These are phyloP conservation scores for maize (Zea mays) DNA, from an alignment of 176 grass and related monocot genomes.

Conservation along the genomic window DNA sequence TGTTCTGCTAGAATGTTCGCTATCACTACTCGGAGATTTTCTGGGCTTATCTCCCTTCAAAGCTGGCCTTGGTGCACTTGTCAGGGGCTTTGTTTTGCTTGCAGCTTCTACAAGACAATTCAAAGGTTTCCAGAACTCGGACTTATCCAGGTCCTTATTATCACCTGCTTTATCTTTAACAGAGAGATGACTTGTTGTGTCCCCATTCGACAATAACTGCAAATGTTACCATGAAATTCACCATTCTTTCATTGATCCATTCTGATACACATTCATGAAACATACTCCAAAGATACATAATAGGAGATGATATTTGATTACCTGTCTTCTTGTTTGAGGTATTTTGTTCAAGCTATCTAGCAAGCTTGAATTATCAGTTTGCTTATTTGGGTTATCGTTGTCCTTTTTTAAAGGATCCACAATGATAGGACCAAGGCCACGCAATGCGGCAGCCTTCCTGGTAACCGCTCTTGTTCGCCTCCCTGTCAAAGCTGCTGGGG, in stretches of 20 bases:
- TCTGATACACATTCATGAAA: slow-evolving; percentile 10
- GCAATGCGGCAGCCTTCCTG: slow-evolving; percentile 59
- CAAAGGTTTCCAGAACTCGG: slow-evolving; percentile 78
- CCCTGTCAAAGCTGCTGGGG: slow-evolving; percentile 52
- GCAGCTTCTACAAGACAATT: slow-evolving; percentile 74
- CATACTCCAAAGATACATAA: slow-evolving; percentile 29
- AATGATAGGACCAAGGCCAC: slow-evolving; percentile 64
- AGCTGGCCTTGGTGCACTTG: slow-evolving; percentile 40
- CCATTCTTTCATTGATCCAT: slow-evolving; percentile 25
- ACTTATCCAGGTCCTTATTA: slow-evolving; percentile 55
- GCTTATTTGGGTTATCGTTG: slow-evolving; percentile 45
- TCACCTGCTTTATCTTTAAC: slow-evolving; percentile 52
- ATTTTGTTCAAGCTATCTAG: slow-evolving; percentile 60
- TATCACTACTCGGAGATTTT: slow-evolving; percentile 50
- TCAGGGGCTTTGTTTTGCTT: slow-evolving; percentile 65
- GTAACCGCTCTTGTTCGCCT: slow-evolving; percentile 66
- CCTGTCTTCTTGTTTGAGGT: slow-evolving; percentile 71
- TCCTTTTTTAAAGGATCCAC: slow-evolving; percentile 52
- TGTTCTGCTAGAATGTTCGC: slow-evolving; percentile 40
- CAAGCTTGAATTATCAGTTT: slow-evolving; percentile 52
- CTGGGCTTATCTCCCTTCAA: slow-evolving; percentile 51
- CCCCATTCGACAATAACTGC: slow-evolving; percentile 59
- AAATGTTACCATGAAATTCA: slow-evolving; percentile 32
- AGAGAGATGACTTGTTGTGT: slow-evolving; percentile 52
- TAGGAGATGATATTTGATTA: slow-evolving; percentile 29